phyloP scores from a whole-genome alignment of 805 yeast genomes.

The Candida cerambycidarum region DNA sequence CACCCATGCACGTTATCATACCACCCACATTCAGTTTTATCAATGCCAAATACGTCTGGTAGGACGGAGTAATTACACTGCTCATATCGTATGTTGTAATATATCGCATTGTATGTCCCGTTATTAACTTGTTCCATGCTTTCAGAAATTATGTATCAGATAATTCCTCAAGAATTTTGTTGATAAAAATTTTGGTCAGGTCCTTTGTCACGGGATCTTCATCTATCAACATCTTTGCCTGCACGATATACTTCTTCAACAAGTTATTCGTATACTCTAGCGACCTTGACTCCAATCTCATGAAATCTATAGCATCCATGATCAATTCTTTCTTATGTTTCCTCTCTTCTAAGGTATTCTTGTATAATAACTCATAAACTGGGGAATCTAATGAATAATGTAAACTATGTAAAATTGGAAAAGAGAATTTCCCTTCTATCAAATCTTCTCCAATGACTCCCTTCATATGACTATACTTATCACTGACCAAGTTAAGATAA shows the following conservation, averaged over 20 bases:
- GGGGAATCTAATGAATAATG: constrained; percentile 18
- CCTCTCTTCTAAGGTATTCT: constrained; percentile 17
- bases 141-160: constrained; percentile 19
- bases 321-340: constrained; percentile 16
- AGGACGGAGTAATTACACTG: too few relatives aligned
- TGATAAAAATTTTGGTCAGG: constrained; percentile 12
- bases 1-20: too few relatives aligned
- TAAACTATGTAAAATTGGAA: constrained; percentile 70
- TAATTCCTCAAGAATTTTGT: constrained; percentile 18
- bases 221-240: constrained; percentile 19
- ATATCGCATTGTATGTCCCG: too few relatives aligned
- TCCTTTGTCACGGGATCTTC: constrained; percentile 17
- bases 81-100: too few relatives aligned
- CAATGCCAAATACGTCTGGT: too few relatives aligned
- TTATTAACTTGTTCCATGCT: too few relatives aligned
- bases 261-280: constrained; percentile 21
- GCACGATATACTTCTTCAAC: constrained; percentile 2
- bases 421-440: constrained; percentile 85
- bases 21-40: background rate
- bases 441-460: constrained; percentile 73
- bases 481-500: constrained; percentile 63
- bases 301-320: constrained; percentile 20
- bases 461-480: constrained; percentile 60
- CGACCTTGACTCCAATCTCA: constrained; percentile 24
- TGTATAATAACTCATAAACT: constrained; percentile 24